Conservation (phyloP, 176 grass and related monocot species). For the Thalia dealbata region DNA sequence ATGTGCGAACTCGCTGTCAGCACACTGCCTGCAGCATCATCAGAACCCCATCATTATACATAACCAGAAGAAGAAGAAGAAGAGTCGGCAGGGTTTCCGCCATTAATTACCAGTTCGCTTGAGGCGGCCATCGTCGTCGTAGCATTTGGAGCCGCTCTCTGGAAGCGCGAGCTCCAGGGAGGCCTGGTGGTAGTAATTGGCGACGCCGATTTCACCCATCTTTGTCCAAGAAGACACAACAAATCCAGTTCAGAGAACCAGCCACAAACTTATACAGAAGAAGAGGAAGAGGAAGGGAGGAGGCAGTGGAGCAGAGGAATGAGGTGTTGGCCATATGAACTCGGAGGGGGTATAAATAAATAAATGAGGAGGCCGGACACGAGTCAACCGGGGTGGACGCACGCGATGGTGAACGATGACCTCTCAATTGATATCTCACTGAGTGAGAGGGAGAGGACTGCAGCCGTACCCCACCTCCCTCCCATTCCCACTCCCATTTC, state of each 20-base stretch:
- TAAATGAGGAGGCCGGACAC: not conserved
- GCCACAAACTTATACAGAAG: not conserved
- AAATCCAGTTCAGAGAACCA: constrained; percentile 1
- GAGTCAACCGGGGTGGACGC: not conserved
- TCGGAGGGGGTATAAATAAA: not conserved
- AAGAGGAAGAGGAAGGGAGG: not conserved
- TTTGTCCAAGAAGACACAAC: not conserved
- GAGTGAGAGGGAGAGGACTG: no score
- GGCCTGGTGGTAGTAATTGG: constrained; percentile 6
- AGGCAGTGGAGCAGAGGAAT: not conserved
- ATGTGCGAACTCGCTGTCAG: constrained; percentile 15
- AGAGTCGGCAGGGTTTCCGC: not conserved
- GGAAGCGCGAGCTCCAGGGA: not conserved
- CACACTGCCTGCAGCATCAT: not conserved
- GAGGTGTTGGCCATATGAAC: not conserved
- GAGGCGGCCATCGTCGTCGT: constrained; percentile 12
- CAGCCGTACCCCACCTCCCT: no score
- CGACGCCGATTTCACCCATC: not conserved
- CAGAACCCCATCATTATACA: no score
- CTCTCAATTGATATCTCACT: no score
- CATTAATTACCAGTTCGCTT: constrained; percentile 4
- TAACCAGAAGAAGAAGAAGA: no score
- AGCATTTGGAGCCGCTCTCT: constrained; percentile 6
- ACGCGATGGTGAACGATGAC: no score
- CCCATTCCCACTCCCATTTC: no score